Evolutionary conservation across 345 rosid species (phyloP).

Genomic region (Rhizophora apiculata): DNA sequence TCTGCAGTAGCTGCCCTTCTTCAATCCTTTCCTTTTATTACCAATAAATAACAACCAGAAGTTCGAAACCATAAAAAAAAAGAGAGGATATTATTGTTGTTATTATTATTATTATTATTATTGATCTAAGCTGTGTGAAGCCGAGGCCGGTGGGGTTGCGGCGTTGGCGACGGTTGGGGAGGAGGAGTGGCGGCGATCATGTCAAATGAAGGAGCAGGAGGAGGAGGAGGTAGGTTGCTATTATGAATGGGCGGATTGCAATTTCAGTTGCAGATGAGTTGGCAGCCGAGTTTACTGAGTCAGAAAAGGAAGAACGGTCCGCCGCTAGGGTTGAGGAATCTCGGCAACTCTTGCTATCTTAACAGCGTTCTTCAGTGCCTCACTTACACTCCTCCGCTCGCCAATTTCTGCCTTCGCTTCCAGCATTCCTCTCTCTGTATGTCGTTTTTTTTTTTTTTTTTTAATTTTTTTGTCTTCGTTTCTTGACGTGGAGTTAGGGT

Average conservation of each 20-base stretch:
- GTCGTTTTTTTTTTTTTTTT: neutral
- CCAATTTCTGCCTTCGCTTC: conserved; percentile 82
- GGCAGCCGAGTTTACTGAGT: conserved; percentile 90
- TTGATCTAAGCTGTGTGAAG: no score
- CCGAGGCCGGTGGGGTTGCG: conserved; percentile 4
- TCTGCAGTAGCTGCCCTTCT: no score
- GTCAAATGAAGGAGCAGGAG: conserved; percentile 12
- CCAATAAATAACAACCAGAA: no score
- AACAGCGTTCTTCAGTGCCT: conserved; percentile 93
- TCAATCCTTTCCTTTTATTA: no score
- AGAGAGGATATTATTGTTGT: no score
- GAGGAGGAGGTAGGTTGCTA: neutral
- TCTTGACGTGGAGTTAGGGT: neutral
- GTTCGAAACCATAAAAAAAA: no score
- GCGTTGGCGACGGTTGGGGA: neutral
- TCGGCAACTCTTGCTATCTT: conserved; percentile 96
- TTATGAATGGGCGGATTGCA: conserved; percentile 28
- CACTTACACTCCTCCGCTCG: conserved; percentile 96
- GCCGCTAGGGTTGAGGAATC: conserved; percentile 88
- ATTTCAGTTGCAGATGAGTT: conserved; percentile 76
- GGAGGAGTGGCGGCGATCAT: conserved; percentile 2
- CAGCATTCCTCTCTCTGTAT: conserved; percentile 84
- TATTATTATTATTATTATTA: no score
- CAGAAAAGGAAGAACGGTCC: conserved; percentile 70
- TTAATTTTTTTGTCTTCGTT: neutral